Evolutionary conservation across 345 rosid species (phyloP).

Genomic region (Zanthoxylum bungeanum): DNA sequence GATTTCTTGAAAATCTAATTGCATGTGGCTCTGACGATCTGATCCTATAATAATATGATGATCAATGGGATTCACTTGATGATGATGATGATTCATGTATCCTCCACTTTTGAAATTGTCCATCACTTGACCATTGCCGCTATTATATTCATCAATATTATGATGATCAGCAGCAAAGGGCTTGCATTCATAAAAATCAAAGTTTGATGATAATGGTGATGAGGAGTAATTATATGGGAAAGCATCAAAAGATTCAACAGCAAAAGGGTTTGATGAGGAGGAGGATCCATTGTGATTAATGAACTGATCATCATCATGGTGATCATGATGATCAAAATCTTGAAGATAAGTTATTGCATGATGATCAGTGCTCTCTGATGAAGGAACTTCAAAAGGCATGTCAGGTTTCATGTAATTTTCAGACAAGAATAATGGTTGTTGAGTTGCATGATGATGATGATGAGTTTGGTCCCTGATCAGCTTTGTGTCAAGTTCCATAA

Average conservation of each 20-base stretch:
- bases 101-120: constrained; percentile 46
- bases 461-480: neutral
- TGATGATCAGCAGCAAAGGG: constrained; percentile 39
- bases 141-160: neutral
- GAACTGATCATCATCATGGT: constrained; percentile 44
- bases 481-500: constrained; percentile 23
- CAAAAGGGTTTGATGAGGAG: constrained; percentile 42
- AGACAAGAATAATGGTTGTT: constrained; percentile 22
- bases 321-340: constrained; percentile 45
- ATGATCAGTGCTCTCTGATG: constrained; percentile 32
- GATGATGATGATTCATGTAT: neutral
- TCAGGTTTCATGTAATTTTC: constrained; percentile 29
- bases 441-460: constrained; percentile 15
- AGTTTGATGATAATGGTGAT: constrained; percentile 20
- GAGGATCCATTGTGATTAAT: constrained; percentile 37
- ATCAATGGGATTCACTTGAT: constrained; percentile 21
- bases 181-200: constrained; percentile 55
- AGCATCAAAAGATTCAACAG: constrained; percentile 45
- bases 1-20: constrained; percentile 40
- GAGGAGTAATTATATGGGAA: constrained; percentile 34
- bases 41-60: constrained; percentile 33
- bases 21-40: constrained; percentile 26
- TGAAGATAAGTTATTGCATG: constrained; percentile 26
- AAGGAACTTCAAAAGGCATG: constrained; percentile 27
- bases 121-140: constrained; percentile 41